phyloP scores from a whole-genome alignment of 2,329 filamentous ascomycete genomes.

The Penicillium sp. region DNA sequence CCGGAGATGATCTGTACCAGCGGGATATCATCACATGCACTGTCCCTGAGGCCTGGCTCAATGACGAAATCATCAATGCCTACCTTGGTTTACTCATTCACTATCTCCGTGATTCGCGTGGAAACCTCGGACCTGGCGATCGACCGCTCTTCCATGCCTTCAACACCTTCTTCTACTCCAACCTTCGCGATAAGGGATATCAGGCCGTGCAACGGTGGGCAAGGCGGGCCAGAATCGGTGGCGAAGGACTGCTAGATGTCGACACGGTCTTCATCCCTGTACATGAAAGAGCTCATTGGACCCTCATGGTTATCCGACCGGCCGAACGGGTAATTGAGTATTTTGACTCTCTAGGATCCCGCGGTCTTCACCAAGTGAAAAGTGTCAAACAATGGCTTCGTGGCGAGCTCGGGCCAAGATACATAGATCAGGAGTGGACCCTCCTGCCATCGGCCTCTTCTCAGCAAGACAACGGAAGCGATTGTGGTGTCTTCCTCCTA shows the following conservation, averaged over 20 bases:
- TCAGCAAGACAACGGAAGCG: slow-evolving; percentile 40
- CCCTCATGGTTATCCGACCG: slow-evolving; percentile 41
- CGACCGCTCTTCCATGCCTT: slow-evolving; percentile 38
- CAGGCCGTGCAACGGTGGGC: slow-evolving; percentile 38
- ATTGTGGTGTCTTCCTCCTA: slow-evolving; percentile 45
- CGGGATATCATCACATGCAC: slow-evolving; percentile 33
- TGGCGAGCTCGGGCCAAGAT: slow-evolving; percentile 35
- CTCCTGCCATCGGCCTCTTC: slow-evolving; percentile 35
- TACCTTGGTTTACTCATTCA: slow-evolving; percentile 38
- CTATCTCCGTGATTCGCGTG: slow-evolving; percentile 28
- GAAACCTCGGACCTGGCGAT: slow-evolving; percentile 29
- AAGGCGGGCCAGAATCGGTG: slow-evolving; percentile 41
- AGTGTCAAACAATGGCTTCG: slow-evolving; percentile 37
- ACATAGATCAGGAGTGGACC: slow-evolving; percentile 38
- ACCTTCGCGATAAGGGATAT: slow-evolving; percentile 35
- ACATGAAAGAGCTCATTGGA: slow-evolving; percentile 42
- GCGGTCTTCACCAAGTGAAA: slow-evolving; percentile 26
- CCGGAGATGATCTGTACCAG: slow-evolving; percentile 31
- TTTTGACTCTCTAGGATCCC: slow-evolving; percentile 40
- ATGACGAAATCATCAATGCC: slow-evolving; percentile 42
- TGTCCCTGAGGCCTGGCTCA: slow-evolving; percentile 34
- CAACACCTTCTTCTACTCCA: slow-evolving; percentile 40
- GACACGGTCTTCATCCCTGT: slow-evolving; percentile 43
- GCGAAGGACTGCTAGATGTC: slow-evolving; percentile 36
- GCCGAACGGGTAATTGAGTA: slow-evolving; percentile 38